These are phyloP conservation scores for Pythium phragmitis DNA, from an alignment of 352 stramenopile genomes.

Conservation along the genomic window DNA sequence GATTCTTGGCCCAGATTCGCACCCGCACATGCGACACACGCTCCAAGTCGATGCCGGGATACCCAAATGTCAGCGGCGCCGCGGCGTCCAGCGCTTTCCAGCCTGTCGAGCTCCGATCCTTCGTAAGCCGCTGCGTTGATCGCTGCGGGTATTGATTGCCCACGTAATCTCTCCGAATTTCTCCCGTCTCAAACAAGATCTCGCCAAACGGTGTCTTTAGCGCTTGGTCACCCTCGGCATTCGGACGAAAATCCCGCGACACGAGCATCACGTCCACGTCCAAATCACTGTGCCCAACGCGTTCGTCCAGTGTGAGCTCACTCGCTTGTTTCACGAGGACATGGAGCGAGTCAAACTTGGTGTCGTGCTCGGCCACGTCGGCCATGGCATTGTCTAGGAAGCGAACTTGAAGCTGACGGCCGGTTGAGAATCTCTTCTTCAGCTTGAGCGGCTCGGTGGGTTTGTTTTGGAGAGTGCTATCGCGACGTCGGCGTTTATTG, in stretches of 20 bases:
- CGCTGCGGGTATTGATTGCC: constrained; percentile 32
- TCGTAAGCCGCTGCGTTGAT: constrained; percentile 30
- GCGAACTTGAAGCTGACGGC: constrained; percentile 19
- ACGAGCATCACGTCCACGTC: constrained; percentile 44
- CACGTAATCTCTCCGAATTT: constrained; percentile 39
- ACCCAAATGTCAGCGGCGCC: constrained; percentile 29
- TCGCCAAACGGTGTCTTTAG: constrained; percentile 42
- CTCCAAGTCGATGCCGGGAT: constrained; percentile 42
- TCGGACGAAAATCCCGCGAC: constrained; percentile 47
- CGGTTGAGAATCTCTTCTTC: constrained; percentile 4
- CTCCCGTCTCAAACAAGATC: constrained; percentile 36
- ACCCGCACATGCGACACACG: constrained; percentile 42
- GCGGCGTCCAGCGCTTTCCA: constrained; percentile 4
- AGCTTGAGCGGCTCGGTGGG: constrained; percentile 19
- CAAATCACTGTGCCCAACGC: constrained; percentile 30
- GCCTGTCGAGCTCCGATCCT: constrained; percentile 10
- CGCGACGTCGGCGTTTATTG: constrained; percentile 14
- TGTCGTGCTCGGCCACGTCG: constrained; percentile 32
- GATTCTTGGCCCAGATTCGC: constrained; percentile 30
- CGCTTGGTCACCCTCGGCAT: constrained; percentile 22
- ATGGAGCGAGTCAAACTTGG: constrained; percentile 46
- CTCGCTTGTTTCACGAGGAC: constrained; percentile 50
- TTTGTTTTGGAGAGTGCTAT: constrained; percentile 24
- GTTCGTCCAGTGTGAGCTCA: constrained; percentile 44
- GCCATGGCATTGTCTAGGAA: constrained; percentile 21